Conservation (phyloP, 768 basidiomycete species). For the Collybia sp. region DNA sequence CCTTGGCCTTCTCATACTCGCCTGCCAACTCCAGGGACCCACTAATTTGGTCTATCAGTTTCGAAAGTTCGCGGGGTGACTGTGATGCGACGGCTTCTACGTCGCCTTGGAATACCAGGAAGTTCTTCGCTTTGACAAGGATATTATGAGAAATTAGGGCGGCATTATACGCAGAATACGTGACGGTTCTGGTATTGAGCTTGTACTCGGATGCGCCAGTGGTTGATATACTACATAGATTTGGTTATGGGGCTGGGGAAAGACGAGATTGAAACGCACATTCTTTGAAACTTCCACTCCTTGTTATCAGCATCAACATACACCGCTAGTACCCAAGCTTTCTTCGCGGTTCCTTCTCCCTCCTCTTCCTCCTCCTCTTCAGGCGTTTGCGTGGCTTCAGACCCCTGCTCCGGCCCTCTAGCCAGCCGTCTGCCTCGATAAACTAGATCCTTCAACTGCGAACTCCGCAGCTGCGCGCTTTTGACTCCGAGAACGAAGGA, state of each 20-base stretch:
- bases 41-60: constrained; percentile 92
- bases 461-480: constrained; percentile 87
- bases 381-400: constrained; percentile 39
- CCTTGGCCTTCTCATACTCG: constrained; percentile 88
- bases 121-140: constrained; percentile 98
- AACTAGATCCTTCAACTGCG: constrained; percentile 91
- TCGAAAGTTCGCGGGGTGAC: constrained; percentile 82
- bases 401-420: constrained; percentile 37
- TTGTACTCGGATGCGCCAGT: constrained; percentile 89
- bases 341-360: constrained; percentile 83
- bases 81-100: constrained; percentile 98
- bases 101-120: constrained; percentile 98
- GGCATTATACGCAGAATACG: constrained; percentile 85
- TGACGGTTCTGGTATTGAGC: constrained; percentile 75
- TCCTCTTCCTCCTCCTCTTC: constrained; percentile 41
- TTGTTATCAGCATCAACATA: constrained; percentile 73
- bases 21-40: constrained; percentile 86
- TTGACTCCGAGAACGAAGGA: constrained; percentile 98
- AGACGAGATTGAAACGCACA: constrained; percentile 51
- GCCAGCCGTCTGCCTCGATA: constrained; percentile 83
- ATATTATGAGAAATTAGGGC: constrained; percentile 89
- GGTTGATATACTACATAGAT: constrained; percentile 68
- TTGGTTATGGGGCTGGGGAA: constrained; percentile 1
- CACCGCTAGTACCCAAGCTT: constrained; percentile 94
- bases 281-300: constrained; percentile 89